Conservation (phyloP, 768 basidiomycete genomes). For the Tulasnella sp. region DNA sequence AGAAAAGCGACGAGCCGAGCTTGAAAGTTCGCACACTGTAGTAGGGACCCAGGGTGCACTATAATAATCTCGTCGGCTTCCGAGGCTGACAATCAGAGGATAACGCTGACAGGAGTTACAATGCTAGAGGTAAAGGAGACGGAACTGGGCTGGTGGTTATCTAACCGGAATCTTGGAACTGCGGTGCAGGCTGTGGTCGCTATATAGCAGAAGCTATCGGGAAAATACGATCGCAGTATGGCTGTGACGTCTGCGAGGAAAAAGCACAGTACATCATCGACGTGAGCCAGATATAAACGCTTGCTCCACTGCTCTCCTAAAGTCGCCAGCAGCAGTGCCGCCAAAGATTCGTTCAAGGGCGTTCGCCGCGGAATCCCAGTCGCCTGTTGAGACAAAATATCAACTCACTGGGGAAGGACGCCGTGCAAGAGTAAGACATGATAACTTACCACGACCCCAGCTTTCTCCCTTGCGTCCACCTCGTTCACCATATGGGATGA, state of each 20-base stretch:
- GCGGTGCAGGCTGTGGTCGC: too few species aligned
- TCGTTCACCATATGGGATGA: slow-evolving; percentile 19
- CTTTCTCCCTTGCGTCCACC: slow-evolving; percentile 63
- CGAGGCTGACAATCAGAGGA: too few species aligned
- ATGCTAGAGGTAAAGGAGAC: too few species aligned
- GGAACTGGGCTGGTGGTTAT: too few species aligned
- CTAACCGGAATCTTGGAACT: too few species aligned
- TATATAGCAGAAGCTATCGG: too few species aligned
- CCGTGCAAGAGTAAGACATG: too few species aligned
- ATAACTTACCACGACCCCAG: slow-evolving; percentile 42
- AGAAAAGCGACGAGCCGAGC: not conserved
- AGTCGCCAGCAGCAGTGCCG: not conserved
- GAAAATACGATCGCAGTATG: too few species aligned
- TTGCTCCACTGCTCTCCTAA: slow-evolving; percentile 12
- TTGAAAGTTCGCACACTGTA: not conserved
- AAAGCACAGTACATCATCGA: slow-evolving; percentile 1
- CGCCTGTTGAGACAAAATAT: not conserved
- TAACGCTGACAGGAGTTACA: too few species aligned
- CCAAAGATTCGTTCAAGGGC: slow-evolving; percentile 1
- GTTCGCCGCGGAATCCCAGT: slow-evolving; percentile 28
- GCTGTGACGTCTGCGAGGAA: slow-evolving; percentile 2
- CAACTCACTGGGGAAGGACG: too few species aligned
- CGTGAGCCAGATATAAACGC: not conserved
- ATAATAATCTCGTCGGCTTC: too few species aligned
- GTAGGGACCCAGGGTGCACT: not conserved